phyloP scores from a whole-genome alignment of 2,329 filamentous ascomycete species.

The Colletotrichum liriopes region DNA sequence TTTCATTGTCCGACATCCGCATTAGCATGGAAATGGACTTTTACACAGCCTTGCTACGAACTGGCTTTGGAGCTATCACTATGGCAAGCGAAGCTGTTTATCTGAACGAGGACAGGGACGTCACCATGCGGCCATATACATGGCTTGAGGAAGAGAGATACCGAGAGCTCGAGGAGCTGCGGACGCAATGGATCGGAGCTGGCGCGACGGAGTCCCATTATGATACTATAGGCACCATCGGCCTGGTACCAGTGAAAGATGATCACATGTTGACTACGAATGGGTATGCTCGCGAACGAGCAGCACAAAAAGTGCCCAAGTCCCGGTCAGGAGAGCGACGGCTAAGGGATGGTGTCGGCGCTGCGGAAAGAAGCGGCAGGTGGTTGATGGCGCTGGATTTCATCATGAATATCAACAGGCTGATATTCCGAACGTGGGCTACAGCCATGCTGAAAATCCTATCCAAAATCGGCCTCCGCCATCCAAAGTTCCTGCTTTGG shows the following conservation, averaged over 20 bases:
- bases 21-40: constrained; percentile 94
- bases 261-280: constrained; percentile 61
- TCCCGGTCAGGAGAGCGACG: constrained; percentile 62
- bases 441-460: constrained; percentile 69
- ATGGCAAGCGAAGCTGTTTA: constrained; percentile 97
- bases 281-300: constrained; percentile 80
- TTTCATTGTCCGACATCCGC: constrained; percentile 85
- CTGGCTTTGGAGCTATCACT: constrained; percentile 90
- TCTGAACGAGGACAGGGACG: constrained; percentile 86
- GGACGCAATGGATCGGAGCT: constrained; percentile 66
- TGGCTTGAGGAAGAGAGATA: constrained; percentile 94
- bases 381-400: constrained; percentile 86
- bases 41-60: constrained; percentile 89
- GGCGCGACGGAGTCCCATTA: constrained; percentile 64
- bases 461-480: constrained; percentile 71
- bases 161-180: constrained; percentile 78
- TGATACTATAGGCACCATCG: constrained; percentile 69
- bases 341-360: constrained; percentile 79
- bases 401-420: constrained; percentile 79
- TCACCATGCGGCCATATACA: constrained; percentile 82
- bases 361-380: constrained; percentile 82
- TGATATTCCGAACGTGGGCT: constrained; percentile 73
- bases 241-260: constrained; percentile 69
- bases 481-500: constrained; percentile 75
- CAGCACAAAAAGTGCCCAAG: constrained; percentile 71